Evolutionary conservation across 2,329 filamentous ascomycete species (phyloP), one percentile per base, ranked within the genome.

Genomic region (Capronia coronata): DNA sequence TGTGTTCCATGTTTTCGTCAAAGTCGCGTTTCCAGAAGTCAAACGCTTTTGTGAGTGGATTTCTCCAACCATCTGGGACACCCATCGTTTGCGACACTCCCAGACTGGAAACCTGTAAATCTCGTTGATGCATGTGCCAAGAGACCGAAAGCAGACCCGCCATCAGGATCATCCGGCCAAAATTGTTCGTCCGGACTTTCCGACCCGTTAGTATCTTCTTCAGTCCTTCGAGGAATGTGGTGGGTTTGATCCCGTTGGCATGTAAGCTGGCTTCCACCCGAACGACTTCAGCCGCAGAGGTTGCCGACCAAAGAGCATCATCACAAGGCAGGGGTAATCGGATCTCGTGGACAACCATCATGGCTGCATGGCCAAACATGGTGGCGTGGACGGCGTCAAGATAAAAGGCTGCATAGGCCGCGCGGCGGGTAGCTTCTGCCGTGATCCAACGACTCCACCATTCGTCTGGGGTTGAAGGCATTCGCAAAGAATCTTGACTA

Each of bases 91-190:
- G 86, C 21, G 54, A 52, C 3, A 54, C 51, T 7, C 85, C 89
- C 0, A 97, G 76, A 1, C 89, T 88, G 65, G 84, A 91, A 51
- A 95, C 84, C 68, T 96, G 90, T 8, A 96, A 77, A 65, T 97
- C 93, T 63, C 91, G 80, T 94, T 93, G 90, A 64, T 95, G 93
- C 86, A 97, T 91, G 66, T 98, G 91, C 87, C 89, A 97, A 63
- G 86, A 91, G 21, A 97, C 88, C 58, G 88, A 96, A 22, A 97
- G 74, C 25, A 98, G 71, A 0, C 91, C 91, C 0, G 91, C 86
- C 89, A 97, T 96, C 41, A 98, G 75, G 37, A 95, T 88, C 2
- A 86, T 93, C 35, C 91, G 82, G 1, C 91, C 93, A 64, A 97
- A 97, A 0, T 87, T 84, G 65, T 95, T 95, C 2, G 93, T 97